Evolutionary conservation across 352 stramenopile genomes (phyloP).

Genomic region (Pythium dissotocum): DNA sequence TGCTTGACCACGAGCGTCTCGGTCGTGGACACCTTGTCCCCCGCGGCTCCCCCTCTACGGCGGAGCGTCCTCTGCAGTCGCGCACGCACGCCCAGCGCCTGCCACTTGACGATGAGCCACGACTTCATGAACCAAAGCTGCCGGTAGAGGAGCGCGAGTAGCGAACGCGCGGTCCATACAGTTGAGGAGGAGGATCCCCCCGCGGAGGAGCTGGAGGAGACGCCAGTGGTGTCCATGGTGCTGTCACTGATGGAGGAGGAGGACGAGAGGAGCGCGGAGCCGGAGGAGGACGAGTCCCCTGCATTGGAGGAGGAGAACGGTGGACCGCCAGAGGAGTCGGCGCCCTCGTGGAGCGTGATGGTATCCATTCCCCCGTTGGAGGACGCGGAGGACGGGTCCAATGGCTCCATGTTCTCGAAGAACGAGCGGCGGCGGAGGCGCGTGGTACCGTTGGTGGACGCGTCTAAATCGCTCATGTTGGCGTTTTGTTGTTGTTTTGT

Average conservation of each 20-base stretch:
- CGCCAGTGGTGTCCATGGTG: not conserved
- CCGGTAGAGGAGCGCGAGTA: conserved; percentile 14
- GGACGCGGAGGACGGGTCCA: conserved; percentile 28
- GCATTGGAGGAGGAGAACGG: conserved; percentile 1
- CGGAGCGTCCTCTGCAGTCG: conserved; percentile 30
- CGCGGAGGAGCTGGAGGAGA: not conserved
- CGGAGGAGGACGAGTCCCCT: not conserved
- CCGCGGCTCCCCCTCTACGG: conserved; percentile 16
- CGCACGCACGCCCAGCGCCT: conserved; percentile 15
- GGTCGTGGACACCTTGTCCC: conserved; percentile 18
- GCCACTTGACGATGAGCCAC: conserved; percentile 28
- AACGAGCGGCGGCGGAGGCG: conserved; percentile 70
- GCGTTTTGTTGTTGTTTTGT: not conserved
- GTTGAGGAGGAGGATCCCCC: not conserved
- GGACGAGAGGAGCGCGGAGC: conserved; percentile 10
- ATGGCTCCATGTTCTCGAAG: conserved; percentile 56
- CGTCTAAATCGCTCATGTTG: conserved; percentile 61
- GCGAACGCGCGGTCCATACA: not conserved
- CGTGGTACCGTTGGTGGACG: conserved; percentile 35
- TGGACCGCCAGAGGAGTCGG: not conserved
- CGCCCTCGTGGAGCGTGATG: conserved; percentile 17
- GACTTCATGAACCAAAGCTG: conserved; percentile 24
- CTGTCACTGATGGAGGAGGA: not conserved
- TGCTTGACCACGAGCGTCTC: conserved; percentile 46
- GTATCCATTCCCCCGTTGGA: conserved; percentile 20